Conservation (phyloP, 768 basidiomycete species). For the Mycena maculata region DNA sequence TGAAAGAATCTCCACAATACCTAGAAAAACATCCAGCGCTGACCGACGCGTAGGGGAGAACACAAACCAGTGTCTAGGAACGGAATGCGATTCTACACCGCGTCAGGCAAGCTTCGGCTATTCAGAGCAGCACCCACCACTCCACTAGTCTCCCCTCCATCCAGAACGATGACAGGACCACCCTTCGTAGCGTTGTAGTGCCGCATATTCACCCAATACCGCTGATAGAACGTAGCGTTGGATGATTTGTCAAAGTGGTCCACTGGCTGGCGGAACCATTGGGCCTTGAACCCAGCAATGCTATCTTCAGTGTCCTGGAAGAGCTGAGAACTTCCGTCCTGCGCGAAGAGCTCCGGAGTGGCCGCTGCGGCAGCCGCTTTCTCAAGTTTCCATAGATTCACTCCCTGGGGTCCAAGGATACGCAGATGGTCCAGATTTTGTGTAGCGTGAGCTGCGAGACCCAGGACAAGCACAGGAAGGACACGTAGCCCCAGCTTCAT, state of each 20-base stretch:
- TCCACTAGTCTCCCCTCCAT: slow-evolving; percentile 94
- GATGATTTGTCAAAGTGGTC: slow-evolving; percentile 77
- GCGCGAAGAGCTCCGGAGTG: slow-evolving; percentile 36
- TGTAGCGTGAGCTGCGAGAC: slow-evolving; percentile 6
- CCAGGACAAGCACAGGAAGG: slow-evolving; percentile 14
- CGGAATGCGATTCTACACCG: slow-evolving; percentile 55
- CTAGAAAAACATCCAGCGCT: slow-evolving; percentile 4
- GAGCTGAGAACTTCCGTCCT: slow-evolving; percentile 34
- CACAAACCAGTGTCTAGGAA: slow-evolving; percentile 70
- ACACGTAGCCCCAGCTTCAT: slow-evolving; percentile 28
- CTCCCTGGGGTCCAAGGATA: slow-evolving; percentile 63
- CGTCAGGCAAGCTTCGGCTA: slow-evolving; percentile 38
- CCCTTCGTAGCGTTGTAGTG: slow-evolving; percentile 78
- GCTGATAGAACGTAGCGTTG: slow-evolving; percentile 79
- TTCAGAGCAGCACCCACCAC: slow-evolving; percentile 63
- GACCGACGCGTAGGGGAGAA: background rate
- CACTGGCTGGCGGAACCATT: slow-evolving; percentile 86
- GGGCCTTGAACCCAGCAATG: slow-evolving; percentile 60
- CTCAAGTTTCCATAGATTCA: slow-evolving; percentile 74
- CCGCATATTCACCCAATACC: slow-evolving; percentile 92
- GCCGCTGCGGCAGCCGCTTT: slow-evolving; percentile 36
- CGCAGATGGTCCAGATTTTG: slow-evolving; percentile 34
- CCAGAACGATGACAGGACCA: slow-evolving; percentile 90
- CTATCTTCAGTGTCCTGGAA: slow-evolving; percentile 21
- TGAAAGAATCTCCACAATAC: slow-evolving; percentile 88